Evolutionary conservation across 345 rosid species (phyloP).

Genomic region (Microcos paniculata): DNA sequence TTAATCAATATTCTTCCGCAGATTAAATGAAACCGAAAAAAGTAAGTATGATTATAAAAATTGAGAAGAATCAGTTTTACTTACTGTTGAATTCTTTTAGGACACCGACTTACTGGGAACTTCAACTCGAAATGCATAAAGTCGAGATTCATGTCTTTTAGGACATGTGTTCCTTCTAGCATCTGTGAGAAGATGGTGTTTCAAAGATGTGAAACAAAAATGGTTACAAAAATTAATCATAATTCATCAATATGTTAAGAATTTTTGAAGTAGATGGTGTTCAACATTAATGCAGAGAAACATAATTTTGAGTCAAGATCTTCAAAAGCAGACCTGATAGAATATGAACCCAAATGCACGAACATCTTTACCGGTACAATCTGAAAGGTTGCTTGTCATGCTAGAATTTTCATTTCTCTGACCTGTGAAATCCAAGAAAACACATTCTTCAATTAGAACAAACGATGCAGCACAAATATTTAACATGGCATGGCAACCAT

Average conservation of each 20-base stretch:
- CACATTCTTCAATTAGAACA: background rate
- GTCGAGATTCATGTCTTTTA: constrained; percentile 16
- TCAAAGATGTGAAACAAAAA: background rate
- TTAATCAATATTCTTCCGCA: background rate
- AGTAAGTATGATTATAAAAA: background rate
- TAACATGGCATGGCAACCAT: no score
- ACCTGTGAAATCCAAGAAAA: constrained; percentile 23
- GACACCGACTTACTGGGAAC: constrained; percentile 41
- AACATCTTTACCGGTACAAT: constrained; percentile 41
- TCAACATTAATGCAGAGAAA: background rate
- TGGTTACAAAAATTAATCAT: no score
- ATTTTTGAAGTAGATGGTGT: no score
- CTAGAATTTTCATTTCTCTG: constrained; percentile 30
- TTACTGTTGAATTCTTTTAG: constrained; percentile 48
- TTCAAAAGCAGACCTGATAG: constrained; percentile 38
- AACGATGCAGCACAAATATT: background rate
- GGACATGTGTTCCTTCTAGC: constrained; percentile 42
- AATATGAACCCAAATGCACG: constrained; percentile 39
- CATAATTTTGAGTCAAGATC: background rate
- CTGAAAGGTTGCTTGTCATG: constrained; percentile 14
- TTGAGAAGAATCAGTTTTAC: background rate
- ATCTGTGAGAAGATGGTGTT: constrained; percentile 31
- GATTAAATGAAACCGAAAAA: background rate
- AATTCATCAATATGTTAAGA: no score
- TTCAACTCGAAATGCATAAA: constrained; percentile 29